phyloP scores from a whole-genome alignment of 768 basidiomycete species.

The Leccinellum albellum region DNA sequence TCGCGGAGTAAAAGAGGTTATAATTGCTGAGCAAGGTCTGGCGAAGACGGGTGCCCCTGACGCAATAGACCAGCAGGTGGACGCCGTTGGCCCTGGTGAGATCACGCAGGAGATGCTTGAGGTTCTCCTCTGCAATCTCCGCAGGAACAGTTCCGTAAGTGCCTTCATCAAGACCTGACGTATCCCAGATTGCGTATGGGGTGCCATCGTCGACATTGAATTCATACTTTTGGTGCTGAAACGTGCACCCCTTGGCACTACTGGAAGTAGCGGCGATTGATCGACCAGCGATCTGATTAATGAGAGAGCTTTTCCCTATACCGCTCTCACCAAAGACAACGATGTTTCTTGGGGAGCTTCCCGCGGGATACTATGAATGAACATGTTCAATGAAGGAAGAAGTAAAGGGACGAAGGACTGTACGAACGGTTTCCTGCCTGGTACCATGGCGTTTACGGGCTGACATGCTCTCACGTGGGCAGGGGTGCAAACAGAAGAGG shows the following conservation, averaged over 20 bases:
- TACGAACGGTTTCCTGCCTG: conserved; percentile 9
- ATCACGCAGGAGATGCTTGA: conserved; percentile 23
- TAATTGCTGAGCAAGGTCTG: conserved; percentile 31
- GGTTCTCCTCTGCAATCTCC: conserved; percentile 26
- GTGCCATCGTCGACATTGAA: conserved; percentile 22
- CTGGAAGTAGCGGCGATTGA: conserved; percentile 36
- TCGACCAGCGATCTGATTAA: conserved; percentile 39
- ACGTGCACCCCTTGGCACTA: conserved; percentile 34
- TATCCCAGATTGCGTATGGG: conserved; percentile 34
- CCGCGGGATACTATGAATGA: conserved; percentile 4
- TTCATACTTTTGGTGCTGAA: conserved; percentile 26
- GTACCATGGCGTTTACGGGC: conserved; percentile 13
- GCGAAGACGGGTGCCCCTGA: conserved; percentile 32
- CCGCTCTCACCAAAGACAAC: conserved; percentile 29
- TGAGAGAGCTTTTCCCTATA: conserved; percentile 40
- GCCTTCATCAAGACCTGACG: conserved; percentile 39
- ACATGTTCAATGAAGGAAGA: neutral
- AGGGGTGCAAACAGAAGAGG: neutral
- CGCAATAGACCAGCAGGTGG: conserved; percentile 31
- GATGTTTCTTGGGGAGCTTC: conserved; percentile 21
- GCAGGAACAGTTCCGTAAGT: conserved; percentile 27
- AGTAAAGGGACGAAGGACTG: conserved; percentile 2
- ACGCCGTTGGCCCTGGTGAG: conserved; percentile 26
- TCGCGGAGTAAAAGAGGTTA: conserved; percentile 34
- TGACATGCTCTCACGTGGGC: conserved; percentile 13